Evolutionary conservation across 106 monocot genomes (phyloP).

Genomic region (Platanthera zijinensis): DNA sequence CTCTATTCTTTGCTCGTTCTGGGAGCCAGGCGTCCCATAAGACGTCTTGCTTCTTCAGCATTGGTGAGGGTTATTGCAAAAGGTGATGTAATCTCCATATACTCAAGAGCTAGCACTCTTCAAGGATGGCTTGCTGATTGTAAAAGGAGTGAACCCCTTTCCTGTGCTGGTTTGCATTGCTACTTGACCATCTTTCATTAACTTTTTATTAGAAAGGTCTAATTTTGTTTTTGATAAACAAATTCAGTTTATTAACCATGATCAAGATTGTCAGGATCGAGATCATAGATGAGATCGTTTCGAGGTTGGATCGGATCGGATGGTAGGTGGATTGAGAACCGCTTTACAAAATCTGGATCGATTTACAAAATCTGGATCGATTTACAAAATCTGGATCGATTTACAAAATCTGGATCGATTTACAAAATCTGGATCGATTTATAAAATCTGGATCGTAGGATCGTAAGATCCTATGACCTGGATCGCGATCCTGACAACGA

Average conservation of each 20-base stretch:
- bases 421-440: no score
- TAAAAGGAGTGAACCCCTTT: slow-evolving; percentile 64
- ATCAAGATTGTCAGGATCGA: no score
- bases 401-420: no score
- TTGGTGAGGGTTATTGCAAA: slow-evolving; percentile 82
- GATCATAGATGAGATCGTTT: no score
- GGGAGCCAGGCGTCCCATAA: slow-evolving; percentile 72
- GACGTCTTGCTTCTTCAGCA: slow-evolving; percentile 72
- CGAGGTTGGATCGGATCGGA: no score
- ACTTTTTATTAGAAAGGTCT: background rate
- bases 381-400: no score
- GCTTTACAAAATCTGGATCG: no score
- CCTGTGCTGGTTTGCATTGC: slow-evolving; percentile 57
- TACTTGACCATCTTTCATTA: background rate
- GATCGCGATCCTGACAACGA: no score
- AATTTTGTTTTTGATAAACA: background rate
- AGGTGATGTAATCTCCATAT: slow-evolving; percentile 84
- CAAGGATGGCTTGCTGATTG: slow-evolving; percentile 92
- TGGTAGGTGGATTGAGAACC: no score
- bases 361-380: no score
- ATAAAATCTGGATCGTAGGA: no score
- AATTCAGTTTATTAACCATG: background rate
- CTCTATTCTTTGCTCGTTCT: slow-evolving; percentile 70
- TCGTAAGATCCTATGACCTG: no score
- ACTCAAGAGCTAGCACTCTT: slow-evolving; percentile 81